These are phyloP conservation scores for Microbotryum scabiosae DNA, from an alignment of 1,284 basidiomycete species.

Conservation along the genomic window DNA sequence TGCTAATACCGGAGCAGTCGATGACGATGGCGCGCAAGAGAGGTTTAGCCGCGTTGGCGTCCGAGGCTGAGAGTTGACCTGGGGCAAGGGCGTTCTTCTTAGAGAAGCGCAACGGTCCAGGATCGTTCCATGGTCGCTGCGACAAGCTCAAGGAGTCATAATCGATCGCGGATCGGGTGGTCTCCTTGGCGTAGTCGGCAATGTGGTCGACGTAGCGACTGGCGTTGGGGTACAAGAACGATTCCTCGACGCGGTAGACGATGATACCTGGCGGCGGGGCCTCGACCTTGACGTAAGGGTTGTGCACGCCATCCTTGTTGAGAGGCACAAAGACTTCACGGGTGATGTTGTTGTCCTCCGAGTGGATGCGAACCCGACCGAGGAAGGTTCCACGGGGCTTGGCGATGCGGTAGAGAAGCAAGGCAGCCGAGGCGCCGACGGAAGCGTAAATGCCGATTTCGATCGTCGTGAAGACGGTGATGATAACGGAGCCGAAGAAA, in stretches of 20 bases:
- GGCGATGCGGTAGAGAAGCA: constrained; percentile 87
- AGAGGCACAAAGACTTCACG: constrained; percentile 81
- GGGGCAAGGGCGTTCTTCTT: constrained; percentile 19
- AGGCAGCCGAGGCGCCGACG: constrained; percentile 64
- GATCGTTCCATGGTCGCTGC: constrained; percentile 86
- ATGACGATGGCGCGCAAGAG: constrained; percentile 75
- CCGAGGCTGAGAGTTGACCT: background rate
- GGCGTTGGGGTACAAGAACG: constrained; percentile 86
- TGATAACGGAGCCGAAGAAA: constrained; percentile 76
- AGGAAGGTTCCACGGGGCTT: constrained; percentile 85
- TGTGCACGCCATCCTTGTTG: constrained; percentile 50
- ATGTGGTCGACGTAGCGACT: constrained; percentile 60
- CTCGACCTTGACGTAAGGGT: constrained; percentile 62
- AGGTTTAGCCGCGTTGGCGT: constrained; percentile 51
- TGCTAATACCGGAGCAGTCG: constrained; percentile 72
- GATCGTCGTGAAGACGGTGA: constrained; percentile 49
- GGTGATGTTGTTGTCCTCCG: constrained; percentile 36
- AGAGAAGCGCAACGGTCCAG: constrained; percentile 51
- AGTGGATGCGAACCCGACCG: constrained; percentile 57
- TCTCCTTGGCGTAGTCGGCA: constrained; percentile 69
- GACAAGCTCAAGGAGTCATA: constrained; percentile 45
- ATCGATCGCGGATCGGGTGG: constrained; percentile 62
- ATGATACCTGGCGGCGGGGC: constrained; percentile 78
- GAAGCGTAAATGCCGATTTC: constrained; percentile 92
- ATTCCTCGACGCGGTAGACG: constrained; percentile 89